Conservation (phyloP, 176 grass and related monocot genomes). For the Bolboschoenus planiculmis region DNA sequence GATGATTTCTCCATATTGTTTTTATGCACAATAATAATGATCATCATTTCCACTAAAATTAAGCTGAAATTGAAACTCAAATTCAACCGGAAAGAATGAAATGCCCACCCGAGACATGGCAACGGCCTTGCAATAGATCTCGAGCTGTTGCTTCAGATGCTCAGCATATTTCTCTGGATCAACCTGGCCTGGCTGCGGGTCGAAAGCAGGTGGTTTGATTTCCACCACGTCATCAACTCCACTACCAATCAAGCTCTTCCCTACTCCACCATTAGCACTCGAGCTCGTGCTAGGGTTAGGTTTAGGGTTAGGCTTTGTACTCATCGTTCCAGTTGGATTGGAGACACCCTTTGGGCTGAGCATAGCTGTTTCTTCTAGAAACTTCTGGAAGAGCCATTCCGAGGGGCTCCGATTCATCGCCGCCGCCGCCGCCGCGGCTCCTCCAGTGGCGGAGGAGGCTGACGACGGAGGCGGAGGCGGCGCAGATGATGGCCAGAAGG, state of each 20-base stretch:
- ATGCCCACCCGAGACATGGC: conserved; percentile 62
- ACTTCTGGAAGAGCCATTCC: conserved; percentile 51
- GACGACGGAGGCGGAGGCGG: not conserved
- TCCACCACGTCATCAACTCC: conserved; percentile 14
- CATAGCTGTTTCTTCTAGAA: conserved; percentile 34
- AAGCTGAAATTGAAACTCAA: not conserved
- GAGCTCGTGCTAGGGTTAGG: not conserved
- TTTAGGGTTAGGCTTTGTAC: not conserved
- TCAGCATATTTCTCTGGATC: conserved; percentile 49
- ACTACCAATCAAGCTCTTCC: not conserved
- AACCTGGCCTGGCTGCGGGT: not conserved
- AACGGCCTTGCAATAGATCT: conserved; percentile 49
- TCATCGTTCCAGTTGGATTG: not conserved
- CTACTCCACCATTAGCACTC: not conserved
- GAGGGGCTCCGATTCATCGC: conserved; percentile 34
- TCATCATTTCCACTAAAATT: not conserved
- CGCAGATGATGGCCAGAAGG: conserved; percentile 21
- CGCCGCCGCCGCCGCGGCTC: not conserved
- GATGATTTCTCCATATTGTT: not conserved
- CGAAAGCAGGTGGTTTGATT: conserved; percentile 11
- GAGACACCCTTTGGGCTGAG: not conserved
- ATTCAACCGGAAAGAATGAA: not conserved
- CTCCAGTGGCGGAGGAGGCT: not conserved
- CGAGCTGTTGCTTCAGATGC: conserved; percentile 50
- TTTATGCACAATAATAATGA: not conserved